A percentile compares a stretch with the other conserved stretches of the same genome.
phyloP scores from a whole-genome alignment of 306 rosid genomes.

The Dalbergia cochinchinensis region DNA sequence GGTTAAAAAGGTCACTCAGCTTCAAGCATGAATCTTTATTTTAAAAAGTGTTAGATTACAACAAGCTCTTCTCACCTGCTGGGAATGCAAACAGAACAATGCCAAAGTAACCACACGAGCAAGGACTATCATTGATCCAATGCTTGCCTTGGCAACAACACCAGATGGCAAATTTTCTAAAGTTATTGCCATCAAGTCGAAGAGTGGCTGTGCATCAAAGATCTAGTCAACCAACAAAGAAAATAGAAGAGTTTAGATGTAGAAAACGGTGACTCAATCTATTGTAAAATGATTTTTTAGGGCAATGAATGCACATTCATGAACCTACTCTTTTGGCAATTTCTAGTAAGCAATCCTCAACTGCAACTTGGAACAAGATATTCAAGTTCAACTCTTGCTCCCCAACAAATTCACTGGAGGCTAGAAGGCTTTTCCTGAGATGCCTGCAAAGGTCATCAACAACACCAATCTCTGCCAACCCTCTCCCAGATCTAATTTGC shows the following conservation, averaged over 20 bases:
- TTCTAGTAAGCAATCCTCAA: constrained; percentile 87
- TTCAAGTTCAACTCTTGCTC: constrained; percentile 82
- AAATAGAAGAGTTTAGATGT: constrained; percentile 38
- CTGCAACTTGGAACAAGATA: constrained; percentile 79
- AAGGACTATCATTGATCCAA: constrained; percentile 80
- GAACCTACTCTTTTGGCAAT: constrained; percentile 78
- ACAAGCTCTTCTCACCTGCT: constrained; percentile 65
- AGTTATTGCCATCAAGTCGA: constrained; percentile 88
- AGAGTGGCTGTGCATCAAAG: constrained; percentile 71
- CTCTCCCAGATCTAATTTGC: constrained; percentile 75
- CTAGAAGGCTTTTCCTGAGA: constrained; percentile 80
- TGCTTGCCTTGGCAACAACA: constrained; percentile 73
- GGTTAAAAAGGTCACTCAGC: not conserved
- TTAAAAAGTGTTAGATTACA: not conserved
- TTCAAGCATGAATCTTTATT: constrained; percentile 9
- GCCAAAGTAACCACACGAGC: constrained; percentile 76
- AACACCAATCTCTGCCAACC: constrained; percentile 80
- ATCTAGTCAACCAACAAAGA: constrained; percentile 59
- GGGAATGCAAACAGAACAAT: constrained; percentile 57
- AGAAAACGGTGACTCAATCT: constrained; percentile 28
- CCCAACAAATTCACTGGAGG: constrained; percentile 75
- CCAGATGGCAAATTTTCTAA: constrained; percentile 88
- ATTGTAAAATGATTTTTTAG: not conserved
- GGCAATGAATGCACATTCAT: not conserved
- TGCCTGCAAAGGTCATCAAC: constrained; percentile 96